Evolutionary conservation across 208 protist species (phyloP).

Genomic region (Blastocrithidia nonstop): DNA sequence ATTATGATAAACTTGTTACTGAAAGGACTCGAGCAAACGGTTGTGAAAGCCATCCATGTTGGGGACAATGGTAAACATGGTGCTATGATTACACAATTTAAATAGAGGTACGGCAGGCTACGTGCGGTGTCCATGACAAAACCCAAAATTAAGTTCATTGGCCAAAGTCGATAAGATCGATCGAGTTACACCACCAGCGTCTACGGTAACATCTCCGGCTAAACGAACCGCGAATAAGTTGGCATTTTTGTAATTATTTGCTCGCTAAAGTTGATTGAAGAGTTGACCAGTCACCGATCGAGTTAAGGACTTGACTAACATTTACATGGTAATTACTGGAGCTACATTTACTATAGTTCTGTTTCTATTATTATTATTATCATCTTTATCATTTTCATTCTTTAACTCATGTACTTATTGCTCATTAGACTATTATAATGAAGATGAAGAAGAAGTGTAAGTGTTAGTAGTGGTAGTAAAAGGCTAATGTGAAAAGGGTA

Average conservation of each 20-base stretch:
- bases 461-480: no score
- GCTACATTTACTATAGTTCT: no score
- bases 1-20: no score
- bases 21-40: no score
- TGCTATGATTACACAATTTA: conserved; percentile 62
- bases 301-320: no score
- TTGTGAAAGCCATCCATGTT: conserved; percentile 63
- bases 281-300: conserved; percentile 30
- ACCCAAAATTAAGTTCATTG: conserved; percentile 62
- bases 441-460: no score
- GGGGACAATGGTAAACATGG: conserved; percentile 63
- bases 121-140: conserved; percentile 23
- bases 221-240: conserved; percentile 73
- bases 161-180: conserved; percentile 70
- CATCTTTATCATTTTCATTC: conserved; percentile 4
- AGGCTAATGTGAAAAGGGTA: no score
- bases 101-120: conserved; percentile 73
- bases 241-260: conserved; percentile 46
- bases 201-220: conserved; percentile 29
- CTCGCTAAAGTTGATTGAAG: conserved; percentile 44
- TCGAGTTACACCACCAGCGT: conserved; percentile 77
- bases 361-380: no score
- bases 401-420: conserved; percentile 5
- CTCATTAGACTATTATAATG: conserved; percentile 1
- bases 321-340: no score